Base-by-base conservation (phyloP, 352 stramenopile genomes). In the Thalassiosira delicatula region DNA sequence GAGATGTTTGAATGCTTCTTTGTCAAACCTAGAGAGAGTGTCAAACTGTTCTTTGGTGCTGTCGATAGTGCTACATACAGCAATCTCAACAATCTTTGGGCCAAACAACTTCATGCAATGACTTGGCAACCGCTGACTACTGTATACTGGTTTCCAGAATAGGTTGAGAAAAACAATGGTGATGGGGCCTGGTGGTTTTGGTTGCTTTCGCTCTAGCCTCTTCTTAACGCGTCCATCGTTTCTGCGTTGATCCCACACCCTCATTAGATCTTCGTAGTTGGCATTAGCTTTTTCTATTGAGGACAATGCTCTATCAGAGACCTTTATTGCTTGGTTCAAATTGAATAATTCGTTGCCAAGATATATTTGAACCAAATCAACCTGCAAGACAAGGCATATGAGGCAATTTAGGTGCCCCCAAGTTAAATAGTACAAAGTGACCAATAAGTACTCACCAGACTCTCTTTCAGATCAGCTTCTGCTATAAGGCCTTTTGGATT, bases 61-160 rank as follows among this genome's bases (percentile, higher is more conserved):
- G 14, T 35, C 57, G 17, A 63, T 21, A 27, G 23, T n/a, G 17
- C 60, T 63, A 21, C 42, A 71, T 27, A 81, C 65, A 35, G 67
- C 73, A 49, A 40, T 37, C 19, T 81, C 73, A 49, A 81, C 62
- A 49, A 81, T 27, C 37, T 40, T 53, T 30, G 33, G 1, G n/a
- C 73, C 73, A 81, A 81, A 81, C 8, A 40, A 57, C 3, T 75
- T 25, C 61, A 81, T 70, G 25, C 73, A 81, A 3, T 1, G 30
- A 14, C 30, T 60, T 44, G 23, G 17, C 2, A 56, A 1, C 14
- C 53, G 30, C 2, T 32, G 33, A 35, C 35, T 70, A 40, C 33
- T 76, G 56, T 29, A 17, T n/a, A 65, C 33, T 69, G 65, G 63
- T 7, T 71, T 12, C 53, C 57, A 76, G 19, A 81, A 61, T 21